A percentile compares a stretch with the other conserved stretches of the same genome.
phyloP scores from a whole-genome alignment of 129 eudicot genomes.

The Gnaphalium uliginosum region DNA sequence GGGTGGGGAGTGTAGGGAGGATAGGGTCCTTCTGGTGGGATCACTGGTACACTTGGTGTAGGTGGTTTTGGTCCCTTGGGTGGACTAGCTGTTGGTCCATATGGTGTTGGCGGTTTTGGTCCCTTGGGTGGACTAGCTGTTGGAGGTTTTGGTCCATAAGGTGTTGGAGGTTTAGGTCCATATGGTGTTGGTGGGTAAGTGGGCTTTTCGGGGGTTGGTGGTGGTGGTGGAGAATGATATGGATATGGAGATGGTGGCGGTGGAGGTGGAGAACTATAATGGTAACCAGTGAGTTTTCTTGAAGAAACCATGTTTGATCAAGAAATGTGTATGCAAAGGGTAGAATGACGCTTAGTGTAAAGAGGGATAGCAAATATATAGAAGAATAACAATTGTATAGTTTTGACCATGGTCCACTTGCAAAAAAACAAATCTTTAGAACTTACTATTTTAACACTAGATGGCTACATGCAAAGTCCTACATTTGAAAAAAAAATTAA shows the following conservation, averaged over 20 bases:
- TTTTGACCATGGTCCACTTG: background rate
- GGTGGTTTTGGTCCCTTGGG: slow-evolving; percentile 27
- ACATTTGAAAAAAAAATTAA: too few relatives aligned
- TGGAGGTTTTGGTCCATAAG: slow-evolving; percentile 24
- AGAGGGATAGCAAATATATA: background rate
- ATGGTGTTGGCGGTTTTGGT: slow-evolving; percentile 26
- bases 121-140: slow-evolving; percentile 19
- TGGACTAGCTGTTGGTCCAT: slow-evolving; percentile 10
- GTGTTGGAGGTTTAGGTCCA: slow-evolving; percentile 6
- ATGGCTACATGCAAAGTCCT: background rate
- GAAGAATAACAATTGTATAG: background rate
- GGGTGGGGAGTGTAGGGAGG: slow-evolving; percentile 15
- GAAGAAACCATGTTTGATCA: slow-evolving; percentile 17
- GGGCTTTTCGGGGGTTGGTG: slow-evolving; percentile 21
- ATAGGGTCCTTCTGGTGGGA: slow-evolving; percentile 23
- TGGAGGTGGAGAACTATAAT: background rate
- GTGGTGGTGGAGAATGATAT: slow-evolving; percentile 24
- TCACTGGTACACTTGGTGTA: background rate
- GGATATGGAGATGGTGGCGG: background rate
- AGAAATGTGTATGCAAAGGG: slow-evolving; percentile 10
- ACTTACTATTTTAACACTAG: background rate
- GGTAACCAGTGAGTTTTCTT: slow-evolving; percentile 6
- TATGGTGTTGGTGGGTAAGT: slow-evolving; percentile 27
- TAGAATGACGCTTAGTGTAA: background rate
- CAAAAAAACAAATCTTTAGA: background rate